Evolutionary conservation across 768 basidiomycete genomes (phyloP), one percentile per base, ranked within the genome.

Genomic region (Sporobolomyces pararoseus): DNA sequence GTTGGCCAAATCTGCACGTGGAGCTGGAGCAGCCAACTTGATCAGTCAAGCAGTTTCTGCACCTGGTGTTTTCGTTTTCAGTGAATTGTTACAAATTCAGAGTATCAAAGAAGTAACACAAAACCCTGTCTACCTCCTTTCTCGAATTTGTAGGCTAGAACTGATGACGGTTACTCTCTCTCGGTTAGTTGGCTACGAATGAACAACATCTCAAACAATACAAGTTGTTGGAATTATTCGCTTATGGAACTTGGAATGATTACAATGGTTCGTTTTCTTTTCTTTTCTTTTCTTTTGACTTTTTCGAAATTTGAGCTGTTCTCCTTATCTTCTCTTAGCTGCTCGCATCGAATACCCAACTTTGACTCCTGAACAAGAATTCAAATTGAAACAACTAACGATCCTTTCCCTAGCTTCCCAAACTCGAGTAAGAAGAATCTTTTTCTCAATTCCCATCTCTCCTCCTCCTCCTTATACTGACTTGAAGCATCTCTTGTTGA

Each of bases 351-450:
- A 85, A 83, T 89, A 34, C 91, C 94, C 0, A 77, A 86, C 0
- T 80, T 95, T 37, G 88, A 87, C 69, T 78, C 82, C 46, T 9
- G 84, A 86, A 0, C 95, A 97, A 77, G 84, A 85, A 7, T 86
- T 83, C 46, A 99, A 99, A 79, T 84, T 99, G 19, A 96, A 91
- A 81, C 91, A 95, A 77, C 86, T 99, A 23, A 89, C 94, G 5
- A 87, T 98, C 67, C 90, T 93, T 39, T 86, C 91, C 1, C 84
- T 95, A 44, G 90, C 92, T 3, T 80, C 86, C 53, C 83, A 88
- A 68, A 86, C 84, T 62, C 85, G 94, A 58, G 63, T 73, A 27
- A 29, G 49, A n/a, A n/a, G n/a, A n/a, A n/a, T n/a, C 63, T 53
- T 39, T 21, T 14, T 54, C 42, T 34, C 49, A 39, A 12, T 52